phyloP scores from a whole-genome alignment of 495 filamentous ascomycete genomes.

The Penicillium canescens region DNA sequence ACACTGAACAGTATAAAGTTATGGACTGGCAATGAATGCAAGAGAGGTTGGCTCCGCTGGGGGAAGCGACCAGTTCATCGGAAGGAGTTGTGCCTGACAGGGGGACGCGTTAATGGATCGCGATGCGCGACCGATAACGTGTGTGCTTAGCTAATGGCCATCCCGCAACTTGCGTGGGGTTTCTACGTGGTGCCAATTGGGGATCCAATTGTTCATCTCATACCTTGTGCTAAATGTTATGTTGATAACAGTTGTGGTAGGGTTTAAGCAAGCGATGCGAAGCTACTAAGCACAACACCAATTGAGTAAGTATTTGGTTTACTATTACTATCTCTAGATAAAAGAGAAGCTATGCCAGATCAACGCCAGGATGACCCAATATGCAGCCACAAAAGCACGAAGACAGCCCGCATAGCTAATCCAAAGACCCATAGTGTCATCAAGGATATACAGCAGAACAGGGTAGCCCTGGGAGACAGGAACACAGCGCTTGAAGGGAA shows the following conservation, averaged over 20 bases:
- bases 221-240: too few species aligned
- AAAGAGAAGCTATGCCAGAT: slow-evolving; percentile 2
- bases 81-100: slow-evolving; percentile 7
- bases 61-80: neutral
- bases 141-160: slow-evolving; percentile 16
- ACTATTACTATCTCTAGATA: slow-evolving; percentile 2
- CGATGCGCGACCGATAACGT: slow-evolving; percentile 30
- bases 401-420: neutral
- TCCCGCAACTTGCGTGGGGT: too few species aligned
- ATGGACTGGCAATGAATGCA: too few species aligned
- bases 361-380: neutral
- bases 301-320: neutral
- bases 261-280: too few species aligned
- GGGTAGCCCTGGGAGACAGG: slow-evolving; percentile 9
- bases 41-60: neutral
- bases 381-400: slow-evolving; percentile 1
- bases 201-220: neutral
- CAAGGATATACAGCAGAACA: slow-evolving; percentile 2
- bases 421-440: slow-evolving; percentile 2
- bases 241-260: too few species aligned
- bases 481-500: slow-evolving; percentile 11
- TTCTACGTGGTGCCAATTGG: neutral
- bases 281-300: too few species aligned
- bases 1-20: too few species aligned
- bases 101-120: slow-evolving; percentile 28